Base-by-base conservation (phyloP, 441 rosid species). In the Bocquillonia castaneifolia region DNA sequence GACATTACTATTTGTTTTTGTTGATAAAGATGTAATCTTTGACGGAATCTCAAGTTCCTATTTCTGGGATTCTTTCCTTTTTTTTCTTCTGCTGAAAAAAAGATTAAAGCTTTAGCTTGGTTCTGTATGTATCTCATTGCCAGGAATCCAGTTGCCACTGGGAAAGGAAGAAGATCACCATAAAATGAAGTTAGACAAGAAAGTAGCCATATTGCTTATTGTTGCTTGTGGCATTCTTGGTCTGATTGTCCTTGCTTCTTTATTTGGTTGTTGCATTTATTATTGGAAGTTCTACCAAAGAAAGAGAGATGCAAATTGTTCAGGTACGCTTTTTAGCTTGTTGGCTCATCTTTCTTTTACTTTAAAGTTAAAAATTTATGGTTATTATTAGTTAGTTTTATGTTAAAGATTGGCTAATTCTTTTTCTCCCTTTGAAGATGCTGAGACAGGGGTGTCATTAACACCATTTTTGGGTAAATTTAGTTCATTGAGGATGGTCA, bases 391-490 rank as follows among this genome's bases (percentile, higher is more conserved):
- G 14, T 28, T 50, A 44, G 22, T 44, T 54, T 68, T 18, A 22
- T 51, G 50, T 25, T 4, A n/a, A 2, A 54, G 23, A 29, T 63
- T 50, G 44, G 48, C 50, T 74, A 58, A 63, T 58, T 28, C 71
- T 61, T 0, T 59, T 68, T 54, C 4, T 45, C 40, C 56, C 63
- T 47, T 1, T 68, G 86, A 63, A 87, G 86, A 72, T 73, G 77
- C 65, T 56, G 86, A 82, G 72, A 80, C 64, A 72, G 87, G 91
- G 70, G 54, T 77, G 58, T 76, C 73, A 45, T 74, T 82, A 64
- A 65, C 85, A 20, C 76, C 86, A 32, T 81, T 89, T 69, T 78
- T 84, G 73, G 82, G 87, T 29, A 82, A 79, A 76, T 82, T 82
- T 75, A 78, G 69, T 69, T 80, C 83, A 61, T 60, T 79, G 28